These are phyloP conservation scores for Leccinum subrobustum DNA, from an alignment of 1,284 basidiomycete genomes.

Conservation along the genomic window DNA sequence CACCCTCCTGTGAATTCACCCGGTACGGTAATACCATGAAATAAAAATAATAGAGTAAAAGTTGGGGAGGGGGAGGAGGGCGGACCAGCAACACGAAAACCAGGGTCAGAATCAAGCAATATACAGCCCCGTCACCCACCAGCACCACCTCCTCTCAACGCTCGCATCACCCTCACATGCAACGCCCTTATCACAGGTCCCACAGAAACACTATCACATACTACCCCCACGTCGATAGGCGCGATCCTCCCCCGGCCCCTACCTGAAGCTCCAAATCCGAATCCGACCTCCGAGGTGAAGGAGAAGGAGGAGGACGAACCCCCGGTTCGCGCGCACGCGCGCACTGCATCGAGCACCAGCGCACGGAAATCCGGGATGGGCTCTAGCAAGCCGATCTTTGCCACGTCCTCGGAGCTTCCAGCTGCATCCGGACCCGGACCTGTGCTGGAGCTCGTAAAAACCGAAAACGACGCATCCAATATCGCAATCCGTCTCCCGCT, in stretches of 20 bases:
- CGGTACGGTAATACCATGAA: neutral
- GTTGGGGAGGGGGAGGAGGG: neutral
- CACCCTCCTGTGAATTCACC: neutral
- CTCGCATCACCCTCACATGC: slow-evolving; percentile 43
- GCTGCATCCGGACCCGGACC: slow-evolving; percentile 25
- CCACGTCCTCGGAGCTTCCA: neutral
- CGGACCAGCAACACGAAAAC: neutral
- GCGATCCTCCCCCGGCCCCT: slow-evolving; percentile 37
- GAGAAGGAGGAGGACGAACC: neutral
- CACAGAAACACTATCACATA: slow-evolving; percentile 55
- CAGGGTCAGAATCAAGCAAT: neutral
- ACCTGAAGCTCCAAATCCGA: neutral
- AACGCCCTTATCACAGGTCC: slow-evolving; percentile 47
- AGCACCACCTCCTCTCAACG: slow-evolving; percentile 16
- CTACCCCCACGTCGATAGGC: slow-evolving; percentile 58
- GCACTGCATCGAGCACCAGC: slow-evolving; percentile 45
- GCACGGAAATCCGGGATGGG: slow-evolving; percentile 61
- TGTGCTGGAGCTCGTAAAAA: slow-evolving; percentile 37
- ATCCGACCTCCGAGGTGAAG: slow-evolving; percentile 2
- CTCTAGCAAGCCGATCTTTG: slow-evolving; percentile 38
- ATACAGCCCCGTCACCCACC: slow-evolving; percentile 7
- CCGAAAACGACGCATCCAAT: slow-evolving; percentile 63
- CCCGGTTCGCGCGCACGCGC: slow-evolving; percentile 13
- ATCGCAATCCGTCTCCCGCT: slow-evolving; percentile 61
- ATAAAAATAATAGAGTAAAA: neutral